phyloP scores from a whole-genome alignment of 139 green algal species.

The Chlamydomonas sp. region DNA sequence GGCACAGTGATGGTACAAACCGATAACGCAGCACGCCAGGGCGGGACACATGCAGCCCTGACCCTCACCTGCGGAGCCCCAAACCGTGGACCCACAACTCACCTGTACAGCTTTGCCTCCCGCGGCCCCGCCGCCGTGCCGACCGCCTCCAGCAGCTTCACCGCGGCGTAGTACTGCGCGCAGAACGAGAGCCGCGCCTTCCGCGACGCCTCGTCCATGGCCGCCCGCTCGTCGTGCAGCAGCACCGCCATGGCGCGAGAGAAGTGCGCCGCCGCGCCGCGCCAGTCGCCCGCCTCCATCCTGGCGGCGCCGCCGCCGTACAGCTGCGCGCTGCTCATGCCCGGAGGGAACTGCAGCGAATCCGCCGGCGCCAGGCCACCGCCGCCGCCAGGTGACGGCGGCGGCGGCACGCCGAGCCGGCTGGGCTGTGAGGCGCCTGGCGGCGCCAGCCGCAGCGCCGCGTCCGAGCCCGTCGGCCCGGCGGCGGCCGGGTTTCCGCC shows the following conservation, averaged over 20 bases:
- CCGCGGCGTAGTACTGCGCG: conserved; percentile 43
- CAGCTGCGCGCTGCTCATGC: conserved; percentile 25
- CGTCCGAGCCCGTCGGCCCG: background rate
- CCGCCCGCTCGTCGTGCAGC: conserved; percentile 6
- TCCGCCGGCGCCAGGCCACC: background rate
- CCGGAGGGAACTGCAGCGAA: conserved; percentile 27
- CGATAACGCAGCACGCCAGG: too few relatives aligned
- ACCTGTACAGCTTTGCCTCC: conserved; percentile 52
- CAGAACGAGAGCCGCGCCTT: conserved; percentile 35
- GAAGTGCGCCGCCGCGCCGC: conserved; percentile 23
- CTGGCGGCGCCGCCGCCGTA: conserved; percentile 22
- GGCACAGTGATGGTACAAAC: too few relatives aligned
- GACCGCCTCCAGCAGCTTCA: conserved; percentile 25
- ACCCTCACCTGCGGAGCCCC: too few relatives aligned
- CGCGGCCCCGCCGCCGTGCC: background rate
- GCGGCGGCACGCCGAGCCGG: background rate
- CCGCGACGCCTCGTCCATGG: background rate
- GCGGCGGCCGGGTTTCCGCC: background rate
- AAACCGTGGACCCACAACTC: too few relatives aligned
- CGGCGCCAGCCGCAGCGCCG: background rate
- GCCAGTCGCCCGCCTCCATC: conserved; percentile 46
- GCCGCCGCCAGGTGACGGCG: background rate
- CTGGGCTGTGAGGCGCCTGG: conserved; percentile 8
- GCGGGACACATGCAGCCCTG: too few relatives aligned
- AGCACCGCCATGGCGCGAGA: conserved; percentile 33